Conservation (phyloP, 2,329 filamentous ascomycete species). For the Cryphonectria carpinicola region DNA sequence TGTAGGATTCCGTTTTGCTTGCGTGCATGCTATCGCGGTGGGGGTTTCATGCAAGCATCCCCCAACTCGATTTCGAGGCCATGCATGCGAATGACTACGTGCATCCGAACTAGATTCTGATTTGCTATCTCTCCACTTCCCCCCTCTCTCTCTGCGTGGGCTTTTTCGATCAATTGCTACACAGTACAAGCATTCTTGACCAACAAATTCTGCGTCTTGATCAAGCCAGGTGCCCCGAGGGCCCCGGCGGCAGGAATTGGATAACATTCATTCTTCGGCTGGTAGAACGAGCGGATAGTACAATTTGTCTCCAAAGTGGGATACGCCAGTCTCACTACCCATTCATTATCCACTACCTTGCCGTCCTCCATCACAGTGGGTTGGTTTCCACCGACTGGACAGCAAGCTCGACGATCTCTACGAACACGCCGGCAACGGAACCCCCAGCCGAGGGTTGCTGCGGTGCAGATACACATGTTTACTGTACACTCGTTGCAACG, state of each 20-base stretch:
- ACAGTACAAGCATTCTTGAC: not conserved
- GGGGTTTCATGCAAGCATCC: not conserved
- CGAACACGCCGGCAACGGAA: not conserved
- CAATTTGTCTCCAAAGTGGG: not conserved
- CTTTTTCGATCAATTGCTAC: not conserved
- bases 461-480: constrained; percentile 1
- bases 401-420: not conserved
- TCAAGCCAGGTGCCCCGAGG: not conserved
- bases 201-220: not conserved
- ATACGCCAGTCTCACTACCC: not conserved
- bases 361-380: not conserved
- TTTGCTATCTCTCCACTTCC: not conserved
- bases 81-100: constrained; percentile 9
- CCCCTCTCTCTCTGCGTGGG: not conserved
- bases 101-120: not conserved
- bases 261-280: not conserved
- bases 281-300: constrained; percentile 1
- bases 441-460: no score
- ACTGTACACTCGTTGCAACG: constrained; percentile 6
- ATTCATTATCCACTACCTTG: no score
- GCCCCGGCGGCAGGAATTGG: not conserved
- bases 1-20: not conserved
- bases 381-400: not conserved
- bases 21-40: not conserved
- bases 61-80: not conserved